phyloP scores from a whole-genome alignment of 352 stramenopile species.

The Phytophthora tentaculata region DNA sequence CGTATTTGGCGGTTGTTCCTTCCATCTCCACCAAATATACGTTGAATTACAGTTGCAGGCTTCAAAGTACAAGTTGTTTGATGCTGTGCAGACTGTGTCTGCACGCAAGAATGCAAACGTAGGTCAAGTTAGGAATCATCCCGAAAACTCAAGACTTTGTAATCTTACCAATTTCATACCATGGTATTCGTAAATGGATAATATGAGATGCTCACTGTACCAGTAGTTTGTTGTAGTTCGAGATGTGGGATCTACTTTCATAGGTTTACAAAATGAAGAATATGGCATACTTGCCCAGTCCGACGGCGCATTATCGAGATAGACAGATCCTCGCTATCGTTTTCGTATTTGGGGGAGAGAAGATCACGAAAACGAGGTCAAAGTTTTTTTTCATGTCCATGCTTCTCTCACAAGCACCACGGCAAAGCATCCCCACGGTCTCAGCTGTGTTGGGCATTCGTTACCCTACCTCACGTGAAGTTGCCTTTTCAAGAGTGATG shows the following conservation, averaged over 20 bases:
- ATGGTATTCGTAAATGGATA: no score
- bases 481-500: neutral
- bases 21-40: neutral
- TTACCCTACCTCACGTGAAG: slow-evolving; percentile 49
- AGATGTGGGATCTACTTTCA: no score
- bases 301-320: neutral
- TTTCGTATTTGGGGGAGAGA: neutral
- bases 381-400: no score
- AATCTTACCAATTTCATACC: no score
- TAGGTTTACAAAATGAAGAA: no score
- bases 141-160: no score
- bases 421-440: neutral
- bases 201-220: no score
- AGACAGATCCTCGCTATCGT: neutral
- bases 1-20: neutral
- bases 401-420: neutral
- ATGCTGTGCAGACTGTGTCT: no score
- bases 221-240: no score
- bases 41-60: neutral
- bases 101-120: no score
- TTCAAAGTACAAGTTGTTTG: neutral
- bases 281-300: no score
- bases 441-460: neutral
- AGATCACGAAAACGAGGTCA: neutral
- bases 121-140: no score